Base-by-base conservation (phyloP, 495 filamentous ascomycete species). In the Recurvomyces mirabilis region DNA sequence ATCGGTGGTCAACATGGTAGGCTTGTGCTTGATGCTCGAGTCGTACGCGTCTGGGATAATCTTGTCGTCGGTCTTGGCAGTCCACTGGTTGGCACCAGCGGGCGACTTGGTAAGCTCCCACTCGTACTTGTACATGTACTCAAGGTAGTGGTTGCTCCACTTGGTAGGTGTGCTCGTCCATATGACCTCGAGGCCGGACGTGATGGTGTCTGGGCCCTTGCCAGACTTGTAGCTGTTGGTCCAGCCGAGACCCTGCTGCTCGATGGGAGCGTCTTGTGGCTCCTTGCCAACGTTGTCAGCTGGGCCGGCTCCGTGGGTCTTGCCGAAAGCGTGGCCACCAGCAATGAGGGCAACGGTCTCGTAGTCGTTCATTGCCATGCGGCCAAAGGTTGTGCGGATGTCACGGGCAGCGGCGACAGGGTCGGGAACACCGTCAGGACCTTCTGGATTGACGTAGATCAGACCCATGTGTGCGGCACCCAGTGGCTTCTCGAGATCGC, bases 311-410 rank as follows among this genome's bases (percentile, higher is more conserved):
- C 80, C 80, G 65, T 84, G 80, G 0, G 78, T 82, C 70, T 84
- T 84, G 48, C 80, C 80, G 52, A 84, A 82, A 17, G 70, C 68
- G 68, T 84, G 80, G 37, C 80, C 80, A 56, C 80, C 80, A n/a
- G 74, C 78, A 53, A 84, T 83, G 24, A 84, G 59, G 4, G 80
- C 80, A 17, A 80, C 78, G 1, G 80, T 84, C 62, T 84, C 80
- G 63, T 82, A 76, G 55, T 84, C 80, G 55, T 81, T 74, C 80
- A 84, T 84, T 43, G 75, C 80, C 80, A 84, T 84, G 55, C 78
- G 78, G 55, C 68, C 68, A 46, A 84, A 84, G 25, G 80, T 82
- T 43, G 65, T 64, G 43, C 80, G 80, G 55, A 84, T 83, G 58
- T 84, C 80, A 22, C 67, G 58, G 41, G 71, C 80, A 0, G 80